Percentiles rank a stretch among this genome's conserved stretches.
These are phyloP conservation scores for Neophaeococcomyces mojaviensis DNA, from an alignment of 2,329 filamentous ascomycete genomes.

Conservation along the genomic window DNA sequence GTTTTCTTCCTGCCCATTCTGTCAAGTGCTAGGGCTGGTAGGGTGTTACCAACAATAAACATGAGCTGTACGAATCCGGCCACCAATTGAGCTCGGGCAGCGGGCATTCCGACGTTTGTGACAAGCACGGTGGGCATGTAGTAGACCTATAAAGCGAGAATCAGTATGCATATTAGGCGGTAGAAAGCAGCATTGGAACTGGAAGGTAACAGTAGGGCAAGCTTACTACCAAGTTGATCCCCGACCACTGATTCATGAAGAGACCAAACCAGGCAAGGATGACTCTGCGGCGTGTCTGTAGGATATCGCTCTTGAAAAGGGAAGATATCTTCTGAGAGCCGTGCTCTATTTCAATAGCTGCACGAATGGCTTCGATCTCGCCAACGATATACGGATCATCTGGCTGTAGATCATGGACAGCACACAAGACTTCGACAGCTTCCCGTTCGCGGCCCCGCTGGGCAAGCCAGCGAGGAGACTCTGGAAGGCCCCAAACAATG, in stretches of 20 bases:
- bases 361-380: slow-evolving; percentile 21
- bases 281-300: slow-evolving; percentile 39
- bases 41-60: slow-evolving; percentile 37
- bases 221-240: slow-evolving; percentile 38
- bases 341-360: slow-evolving; percentile 31
- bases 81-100: slow-evolving; percentile 40
- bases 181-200: slow-evolving; percentile 16
- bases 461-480: slow-evolving; percentile 35
- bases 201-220: slow-evolving; percentile 27
- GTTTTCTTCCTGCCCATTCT: slow-evolving; percentile 32
- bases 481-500: slow-evolving; percentile 34
- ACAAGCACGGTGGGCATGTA: slow-evolving; percentile 32
- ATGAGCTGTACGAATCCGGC: slow-evolving; percentile 37
- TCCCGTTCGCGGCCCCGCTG: slow-evolving; percentile 25
- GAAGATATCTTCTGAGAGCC: slow-evolving; percentile 31
- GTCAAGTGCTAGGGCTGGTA: slow-evolving; percentile 42
- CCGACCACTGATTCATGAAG: slow-evolving; percentile 43
- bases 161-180: not conserved
- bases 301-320: slow-evolving; percentile 37
- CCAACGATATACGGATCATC: slow-evolving; percentile 25
- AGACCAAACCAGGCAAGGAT: slow-evolving; percentile 40
- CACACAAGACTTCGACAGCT: slow-evolving; percentile 26
- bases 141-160: slow-evolving; percentile 27
- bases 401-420: slow-evolving; percentile 31
- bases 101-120: slow-evolving; percentile 39